Base-by-base conservation (phyloP, 2,329 filamentous ascomycete species). In the Dothidotthia symphoricarpi region DNA sequence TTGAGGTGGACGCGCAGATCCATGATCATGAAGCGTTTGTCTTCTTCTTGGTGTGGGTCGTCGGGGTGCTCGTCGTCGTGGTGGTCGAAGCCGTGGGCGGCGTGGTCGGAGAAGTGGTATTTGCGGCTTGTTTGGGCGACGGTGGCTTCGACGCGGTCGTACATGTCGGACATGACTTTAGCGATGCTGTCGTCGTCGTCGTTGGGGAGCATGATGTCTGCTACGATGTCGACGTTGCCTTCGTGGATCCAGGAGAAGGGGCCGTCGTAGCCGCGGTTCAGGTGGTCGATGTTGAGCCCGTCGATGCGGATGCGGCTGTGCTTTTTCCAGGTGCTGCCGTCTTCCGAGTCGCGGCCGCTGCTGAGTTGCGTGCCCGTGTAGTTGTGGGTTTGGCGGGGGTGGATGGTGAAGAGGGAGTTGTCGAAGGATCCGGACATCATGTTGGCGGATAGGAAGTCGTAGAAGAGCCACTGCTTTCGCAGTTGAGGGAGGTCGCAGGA, bases 211-310 rank as follows among this genome's bases (percentile, higher is more conserved):
- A 95, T 91, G 49, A 98, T 83, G 58, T 98, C 93, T 6, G 93
- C 86, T 11, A 97, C 83, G 45, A 98, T 95, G 62, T 98, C 93
- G 27, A 98, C 89, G 47, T 93, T 95, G 24, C 93, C 93, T 68
- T 97, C 88, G 51, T 94, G 86, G 36, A 98, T 98, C 93, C 93
- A 98, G 3, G 88, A 90, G 65, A 98, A 96, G 0, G 91, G 90
- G 0, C 93, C 93, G 45, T 93, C 83, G 13, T 95, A 88, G 16
- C 90, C 90, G 28, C 89, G 82, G 62, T 98, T 98, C 8, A 98
- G 76, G 64, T 98, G 93, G 57, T 97, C 93, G 37, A 98, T 96
- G 61, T 85, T 95, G 8, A 98, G 76, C 0, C 85, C 89, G 60
- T 98, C 93, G 41, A 98, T 94, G 4, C 93, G 82, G 41, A 97